Evolutionary conservation across 2,329 filamentous ascomycete species (phyloP), one percentile per base, ranked within the genome.

Genomic region (Xylaria sp.): DNA sequence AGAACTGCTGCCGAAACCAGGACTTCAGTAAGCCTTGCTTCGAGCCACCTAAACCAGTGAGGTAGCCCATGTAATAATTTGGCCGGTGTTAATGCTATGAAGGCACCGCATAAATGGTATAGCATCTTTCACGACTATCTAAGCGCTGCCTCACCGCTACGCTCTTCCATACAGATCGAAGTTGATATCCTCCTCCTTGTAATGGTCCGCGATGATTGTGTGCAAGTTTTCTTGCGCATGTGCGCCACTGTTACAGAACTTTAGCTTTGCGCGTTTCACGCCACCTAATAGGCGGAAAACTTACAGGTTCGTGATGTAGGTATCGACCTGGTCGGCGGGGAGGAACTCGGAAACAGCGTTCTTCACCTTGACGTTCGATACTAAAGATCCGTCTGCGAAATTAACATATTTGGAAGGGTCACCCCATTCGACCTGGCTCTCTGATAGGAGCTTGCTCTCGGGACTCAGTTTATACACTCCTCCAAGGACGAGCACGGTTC

Each of bases 381-480:
- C 89, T 73, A 97, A 86, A 44, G 89, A 85, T 5, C 93, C 94
- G 69, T 97, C 91, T 22, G 92, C 87, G 76, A 93, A 97, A 44
- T 85, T 86, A 49, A 96, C 87, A 63, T 93, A 90, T 71, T 87
- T 90, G 61, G 90, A 89, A 1, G 94, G 89, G 77, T 94, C 90
- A 17, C 93, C 95, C 81, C 93, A 93, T 80, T 97, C 95, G 65
- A 97, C 92, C 67, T 97, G 82, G 4, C 89, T 88, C 70, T 93
- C 91, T 60, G 92, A 90, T 74, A 96, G 90, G 74, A 94, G 94
- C 0, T 94, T 92, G 74, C 94, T 95, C 66, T 96, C 90, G 0
- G 96, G 94, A 72, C 93, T 96, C 62, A 99, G 87, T 80, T 97
- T 97, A 84, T 97, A 98, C 22, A 98, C 90, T 36, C 94, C 95